Conservation (phyloP, 805 yeast species). For the Debaryomyces castellii region DNA sequence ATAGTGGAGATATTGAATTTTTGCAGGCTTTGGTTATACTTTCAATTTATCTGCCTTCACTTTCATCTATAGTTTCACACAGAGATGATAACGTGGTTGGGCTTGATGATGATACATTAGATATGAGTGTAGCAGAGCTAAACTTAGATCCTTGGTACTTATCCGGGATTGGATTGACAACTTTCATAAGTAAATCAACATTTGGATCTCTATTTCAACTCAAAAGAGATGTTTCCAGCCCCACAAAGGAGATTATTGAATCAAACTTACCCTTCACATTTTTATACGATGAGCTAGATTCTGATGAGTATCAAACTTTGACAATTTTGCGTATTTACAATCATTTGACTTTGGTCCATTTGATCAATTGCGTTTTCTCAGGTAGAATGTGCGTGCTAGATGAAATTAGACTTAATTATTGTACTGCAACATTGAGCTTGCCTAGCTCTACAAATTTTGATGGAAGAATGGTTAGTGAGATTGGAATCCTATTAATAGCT, state of each 20-base stretch:
- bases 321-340: conserved; percentile 68
- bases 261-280: conserved; percentile 23
- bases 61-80: conserved; percentile 43
- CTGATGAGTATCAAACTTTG: conserved; percentile 49
- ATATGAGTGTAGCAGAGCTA: conserved; percentile 29
- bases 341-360: conserved; percentile 65
- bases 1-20: conserved; percentile 48
- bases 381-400: conserved; percentile 68
- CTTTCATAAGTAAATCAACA: conserved; percentile 54
- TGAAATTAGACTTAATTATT: conserved; percentile 55
- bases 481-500: conserved; percentile 55
- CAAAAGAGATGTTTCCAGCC: background rate
- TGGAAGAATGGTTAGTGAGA: conserved; percentile 79
- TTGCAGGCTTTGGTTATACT: conserved; percentile 67
- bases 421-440: conserved; percentile 55
- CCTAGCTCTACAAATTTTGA: conserved; percentile 73
- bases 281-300: conserved; percentile 31
- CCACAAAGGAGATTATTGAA: background rate
- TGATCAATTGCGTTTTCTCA: conserved; percentile 62
- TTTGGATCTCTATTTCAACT: conserved; percentile 38
- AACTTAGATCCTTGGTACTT: conserved; percentile 70
- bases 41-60: conserved; percentile 62
- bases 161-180: conserved; percentile 64
- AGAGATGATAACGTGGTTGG: conserved; percentile 5
- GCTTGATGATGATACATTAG: conserved; percentile 10